Evolutionary conservation across 495 filamentous ascomycete species (phyloP).

Genomic region (Apodospora peruviana): DNA sequence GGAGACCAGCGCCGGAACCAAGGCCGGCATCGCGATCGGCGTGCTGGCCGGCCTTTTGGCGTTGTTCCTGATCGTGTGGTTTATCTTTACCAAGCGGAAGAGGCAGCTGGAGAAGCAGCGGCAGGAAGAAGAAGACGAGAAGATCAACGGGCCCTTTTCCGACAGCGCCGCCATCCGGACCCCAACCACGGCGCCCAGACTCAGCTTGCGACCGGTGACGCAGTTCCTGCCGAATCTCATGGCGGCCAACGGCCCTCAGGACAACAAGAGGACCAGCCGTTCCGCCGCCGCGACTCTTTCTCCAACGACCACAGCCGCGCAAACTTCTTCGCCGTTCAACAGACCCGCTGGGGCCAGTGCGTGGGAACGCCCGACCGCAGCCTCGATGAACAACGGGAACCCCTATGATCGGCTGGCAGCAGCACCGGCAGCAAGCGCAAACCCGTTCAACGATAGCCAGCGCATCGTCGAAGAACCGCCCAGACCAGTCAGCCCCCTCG

Average conservation of each 20-base stretch:
- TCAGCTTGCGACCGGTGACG: conserved; percentile 83
- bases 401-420: conserved; percentile 37
- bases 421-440: conserved; percentile 38
- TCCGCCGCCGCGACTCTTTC: conserved; percentile 40
- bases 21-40: conserved; percentile 81
- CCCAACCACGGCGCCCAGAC: conserved; percentile 53
- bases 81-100: conserved; percentile 61
- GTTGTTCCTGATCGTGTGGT: conserved; percentile 56
- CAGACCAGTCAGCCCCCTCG: conserved; percentile 30
- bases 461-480: conserved; percentile 26
- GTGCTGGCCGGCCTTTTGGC: conserved; percentile 60
- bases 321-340: conserved; percentile 14
- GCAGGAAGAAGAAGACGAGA: conserved; percentile 54
- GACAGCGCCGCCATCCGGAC: conserved; percentile 32
- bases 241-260: too few species aligned
- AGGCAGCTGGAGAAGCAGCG: conserved; percentile 41
- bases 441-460: conserved; percentile 47
- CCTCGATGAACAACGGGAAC: conserved; percentile 13
- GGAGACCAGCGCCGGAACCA: conserved; percentile 57
- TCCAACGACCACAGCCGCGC: conserved; percentile 25
- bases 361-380: conserved; percentile 33
- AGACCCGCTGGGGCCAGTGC: conserved; percentile 28
- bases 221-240: conserved; percentile 72
- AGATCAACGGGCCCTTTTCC: conserved; percentile 41
- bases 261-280: conserved; percentile 41